Evolutionary conservation across 495 filamentous ascomycete species (phyloP).

Genomic region (Penicillium malachiteum): DNA sequence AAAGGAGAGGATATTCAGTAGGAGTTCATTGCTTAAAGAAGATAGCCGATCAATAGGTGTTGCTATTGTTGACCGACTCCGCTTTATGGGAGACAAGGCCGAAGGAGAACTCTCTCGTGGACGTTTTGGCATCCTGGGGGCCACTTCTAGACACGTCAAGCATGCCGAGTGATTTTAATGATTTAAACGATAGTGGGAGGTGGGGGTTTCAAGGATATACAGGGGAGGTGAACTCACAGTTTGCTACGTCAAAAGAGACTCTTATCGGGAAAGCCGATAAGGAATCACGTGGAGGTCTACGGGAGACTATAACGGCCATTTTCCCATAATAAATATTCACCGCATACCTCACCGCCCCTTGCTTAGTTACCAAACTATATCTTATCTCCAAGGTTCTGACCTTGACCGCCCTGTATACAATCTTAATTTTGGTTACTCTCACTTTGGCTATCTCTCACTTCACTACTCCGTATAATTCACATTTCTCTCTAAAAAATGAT

Average conservation of each 20-base stretch:
- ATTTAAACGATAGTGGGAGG: not conserved
- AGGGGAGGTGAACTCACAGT: not conserved
- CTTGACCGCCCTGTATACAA: too few relatives aligned
- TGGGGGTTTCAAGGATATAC: constrained; percentile 1
- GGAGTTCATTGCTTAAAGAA: constrained; percentile 79
- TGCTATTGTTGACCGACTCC: constrained; percentile 29
- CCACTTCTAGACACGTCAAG: not conserved
- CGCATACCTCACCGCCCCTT: too few relatives aligned
- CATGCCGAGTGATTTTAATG: not conserved
- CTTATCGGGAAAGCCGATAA: constrained; percentile 22
- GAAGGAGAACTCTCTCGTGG: constrained; percentile 19
- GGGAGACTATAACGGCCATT: too few relatives aligned
- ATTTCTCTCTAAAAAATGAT: too few relatives aligned
- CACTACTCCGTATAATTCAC: too few relatives aligned
- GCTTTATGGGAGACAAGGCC: constrained; percentile 31
- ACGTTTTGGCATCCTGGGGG: constrained; percentile 48
- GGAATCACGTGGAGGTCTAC: constrained; percentile 5
- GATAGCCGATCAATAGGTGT: constrained; percentile 48
- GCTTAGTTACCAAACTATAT: too few relatives aligned
- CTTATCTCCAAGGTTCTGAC: too few relatives aligned
- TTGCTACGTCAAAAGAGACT: constrained; percentile 14
- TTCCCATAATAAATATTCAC: too few relatives aligned
- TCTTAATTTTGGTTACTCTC: too few relatives aligned
- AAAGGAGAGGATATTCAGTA: constrained; percentile 79
- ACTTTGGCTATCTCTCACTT: too few relatives aligned